Evolutionary conservation across 2,329 filamentous ascomycete genomes (phyloP).

Genomic region (Sclerotinia minor): DNA sequence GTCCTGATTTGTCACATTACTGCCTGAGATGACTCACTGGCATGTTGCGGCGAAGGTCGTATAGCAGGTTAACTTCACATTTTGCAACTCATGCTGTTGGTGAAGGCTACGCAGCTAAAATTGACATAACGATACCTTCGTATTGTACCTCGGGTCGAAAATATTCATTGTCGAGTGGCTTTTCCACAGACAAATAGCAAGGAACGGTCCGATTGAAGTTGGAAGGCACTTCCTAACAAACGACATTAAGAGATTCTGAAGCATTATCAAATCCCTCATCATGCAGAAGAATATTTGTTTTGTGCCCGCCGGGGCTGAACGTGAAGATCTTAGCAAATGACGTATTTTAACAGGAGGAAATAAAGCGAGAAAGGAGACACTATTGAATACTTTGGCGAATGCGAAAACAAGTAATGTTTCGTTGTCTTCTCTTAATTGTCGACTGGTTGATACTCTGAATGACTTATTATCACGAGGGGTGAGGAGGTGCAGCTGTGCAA

Average conservation of each 20-base stretch:
- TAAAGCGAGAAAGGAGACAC: background rate
- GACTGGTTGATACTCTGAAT: background rate
- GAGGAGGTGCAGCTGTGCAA: background rate
- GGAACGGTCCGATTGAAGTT: conserved; percentile 4
- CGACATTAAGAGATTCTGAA: conserved; percentile 3
- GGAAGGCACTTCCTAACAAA: conserved; percentile 14
- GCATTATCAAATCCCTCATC: background rate
- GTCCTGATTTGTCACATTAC: background rate
- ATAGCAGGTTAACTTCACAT: too few relatives aligned
- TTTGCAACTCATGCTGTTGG: background rate
- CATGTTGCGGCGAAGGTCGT: background rate
- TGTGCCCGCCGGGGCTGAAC: background rate
- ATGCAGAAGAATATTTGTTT: background rate
- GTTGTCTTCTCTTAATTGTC: background rate
- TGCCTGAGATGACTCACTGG: background rate
- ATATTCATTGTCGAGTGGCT: background rate
- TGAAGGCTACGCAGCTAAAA: background rate
- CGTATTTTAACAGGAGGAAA: background rate
- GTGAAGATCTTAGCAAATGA: background rate
- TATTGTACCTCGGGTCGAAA: background rate
- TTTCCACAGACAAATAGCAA: background rate
- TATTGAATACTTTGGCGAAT: background rate
- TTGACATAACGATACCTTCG: background rate
- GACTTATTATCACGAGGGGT: background rate
- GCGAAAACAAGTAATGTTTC: background rate